Evolutionary conservation across 2,329 filamentous ascomycete species (phyloP), one percentile per base, ranked within the genome.

Genomic region (Colletotrichum sp.): DNA sequence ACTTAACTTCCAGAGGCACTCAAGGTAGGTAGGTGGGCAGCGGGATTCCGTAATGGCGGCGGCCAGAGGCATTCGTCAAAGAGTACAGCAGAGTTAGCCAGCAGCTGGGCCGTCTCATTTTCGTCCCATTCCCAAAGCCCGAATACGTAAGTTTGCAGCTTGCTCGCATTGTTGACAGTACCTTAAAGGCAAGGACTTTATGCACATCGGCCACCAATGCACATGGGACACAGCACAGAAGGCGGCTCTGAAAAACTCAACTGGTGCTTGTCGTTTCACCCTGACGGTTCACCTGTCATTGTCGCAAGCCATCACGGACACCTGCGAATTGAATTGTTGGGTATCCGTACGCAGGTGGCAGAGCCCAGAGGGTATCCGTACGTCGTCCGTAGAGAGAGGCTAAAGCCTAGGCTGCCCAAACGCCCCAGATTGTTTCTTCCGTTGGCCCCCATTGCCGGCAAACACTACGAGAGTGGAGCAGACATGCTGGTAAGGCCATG

Each of bases 121-220:
- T 74, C 74, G 48, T 76, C 74, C 74, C 65, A 74, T 69, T 60
- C 66, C 22, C 32, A 7, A 13, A 58, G 43, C 16, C 27, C 56
- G 61, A 71, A 66, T 73, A 64, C 55, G 62, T 27, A 43, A 52
- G 61, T 72, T 34, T 75, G 62, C 72, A 72, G 68, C 69, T 75
- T 66, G 61, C 61, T 64, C 64, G 64, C 74, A 69, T 64, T 76
- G 36, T 65, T 76, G 65, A 76, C 64, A 75, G 64, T 75, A 75
- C 70, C 58, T 65, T 69, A 58, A 70, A 48, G 36, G 56, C 8
- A 34, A 70, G 18, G 56, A 62, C 22, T n/a, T 60, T 55, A 58
- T 36, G 66, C 34, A 48, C 32, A 18, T 25, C 30, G 32, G 32
- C 28, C 30, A n/a, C 66, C 52, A 30, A 52, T 43, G 61, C 52